Percentiles rank a stretch among this genome's conserved stretches.
Conservation (phyloP, 208 protist genomes). For the Leishmania guyanensis region DNA sequence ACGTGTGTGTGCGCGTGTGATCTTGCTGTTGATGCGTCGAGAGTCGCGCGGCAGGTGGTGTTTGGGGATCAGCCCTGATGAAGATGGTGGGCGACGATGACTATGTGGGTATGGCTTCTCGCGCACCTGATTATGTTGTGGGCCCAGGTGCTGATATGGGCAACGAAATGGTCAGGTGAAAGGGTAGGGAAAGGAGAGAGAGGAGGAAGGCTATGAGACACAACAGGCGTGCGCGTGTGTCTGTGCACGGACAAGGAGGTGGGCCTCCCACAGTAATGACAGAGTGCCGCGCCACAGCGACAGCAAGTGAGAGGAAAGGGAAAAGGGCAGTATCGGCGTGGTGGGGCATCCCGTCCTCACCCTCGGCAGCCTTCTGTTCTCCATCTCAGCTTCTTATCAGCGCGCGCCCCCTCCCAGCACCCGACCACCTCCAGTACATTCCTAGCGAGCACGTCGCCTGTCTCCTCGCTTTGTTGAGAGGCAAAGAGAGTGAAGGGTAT, state of each 20-base stretch:
- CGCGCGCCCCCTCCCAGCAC: background rate
- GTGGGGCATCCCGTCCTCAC: background rate
- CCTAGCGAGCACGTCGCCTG: background rate
- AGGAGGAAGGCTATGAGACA: background rate
- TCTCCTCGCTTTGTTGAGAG: background rate
- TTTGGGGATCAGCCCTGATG: background rate
- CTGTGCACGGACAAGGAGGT: background rate
- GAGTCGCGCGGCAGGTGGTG: background rate
- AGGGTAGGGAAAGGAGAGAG: background rate
- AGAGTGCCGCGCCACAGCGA: slow-evolving; percentile 11
- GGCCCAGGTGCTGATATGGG: slow-evolving; percentile 1
- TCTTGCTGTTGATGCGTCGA: background rate
- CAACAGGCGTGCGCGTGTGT: background rate
- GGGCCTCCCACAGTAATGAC: background rate
- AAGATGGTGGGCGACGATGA: background rate
- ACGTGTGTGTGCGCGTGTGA: background rate
- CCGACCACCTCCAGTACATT: background rate
- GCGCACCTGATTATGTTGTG: background rate
- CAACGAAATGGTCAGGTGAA: background rate
- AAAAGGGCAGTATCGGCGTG: background rate
- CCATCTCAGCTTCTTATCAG: background rate
- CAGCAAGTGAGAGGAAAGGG: background rate
- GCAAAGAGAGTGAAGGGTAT: slow-evolving; percentile 1
- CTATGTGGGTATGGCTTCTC: background rate
- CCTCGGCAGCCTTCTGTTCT: background rate